A percentile compares a stretch with the other conserved stretches of the same genome.
Conservation (phyloP, 768 basidiomycete species). For the Kwoniella pini region DNA sequence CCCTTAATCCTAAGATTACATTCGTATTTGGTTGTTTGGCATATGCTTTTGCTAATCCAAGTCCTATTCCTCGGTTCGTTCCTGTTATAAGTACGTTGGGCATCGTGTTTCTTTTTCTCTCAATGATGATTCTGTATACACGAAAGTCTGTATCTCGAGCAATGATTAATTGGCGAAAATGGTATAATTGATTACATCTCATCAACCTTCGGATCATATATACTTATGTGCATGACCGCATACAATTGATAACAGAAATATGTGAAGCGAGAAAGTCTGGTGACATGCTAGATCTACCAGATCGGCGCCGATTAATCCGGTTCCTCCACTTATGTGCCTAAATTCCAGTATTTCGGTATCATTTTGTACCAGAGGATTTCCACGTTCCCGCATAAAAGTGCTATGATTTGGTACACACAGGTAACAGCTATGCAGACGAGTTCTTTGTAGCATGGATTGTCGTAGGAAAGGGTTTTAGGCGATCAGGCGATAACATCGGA, state of each 20-base stretch:
- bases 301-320: slow-evolving; percentile 13
- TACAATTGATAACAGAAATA: not conserved
- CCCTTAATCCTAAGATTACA: slow-evolving; percentile 20
- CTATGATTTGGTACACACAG: too few relatives aligned
- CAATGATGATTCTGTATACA: not conserved
- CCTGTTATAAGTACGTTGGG: slow-evolving; percentile 28
- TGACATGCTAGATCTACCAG: not conserved
- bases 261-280: not conserved
- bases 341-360: not conserved
- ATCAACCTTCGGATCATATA: not conserved
- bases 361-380: too few relatives aligned
- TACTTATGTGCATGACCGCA: not conserved
- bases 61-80: slow-evolving; percentile 27
- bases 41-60: slow-evolving; percentile 24
- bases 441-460: too few relatives aligned
- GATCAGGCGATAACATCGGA: too few relatives aligned
- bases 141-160: too few relatives aligned
- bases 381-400: not conserved
- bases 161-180: too few relatives aligned
- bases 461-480: not conserved
- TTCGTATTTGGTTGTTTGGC: slow-evolving; percentile 8
- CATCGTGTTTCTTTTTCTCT: not conserved
- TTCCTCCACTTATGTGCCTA: slow-evolving; percentile 1
- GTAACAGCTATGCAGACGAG: too few relatives aligned
- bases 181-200: too few relatives aligned